Conservation (phyloP, 2,329 filamentous ascomycete genomes). For the Exophiala oligosperma region DNA sequence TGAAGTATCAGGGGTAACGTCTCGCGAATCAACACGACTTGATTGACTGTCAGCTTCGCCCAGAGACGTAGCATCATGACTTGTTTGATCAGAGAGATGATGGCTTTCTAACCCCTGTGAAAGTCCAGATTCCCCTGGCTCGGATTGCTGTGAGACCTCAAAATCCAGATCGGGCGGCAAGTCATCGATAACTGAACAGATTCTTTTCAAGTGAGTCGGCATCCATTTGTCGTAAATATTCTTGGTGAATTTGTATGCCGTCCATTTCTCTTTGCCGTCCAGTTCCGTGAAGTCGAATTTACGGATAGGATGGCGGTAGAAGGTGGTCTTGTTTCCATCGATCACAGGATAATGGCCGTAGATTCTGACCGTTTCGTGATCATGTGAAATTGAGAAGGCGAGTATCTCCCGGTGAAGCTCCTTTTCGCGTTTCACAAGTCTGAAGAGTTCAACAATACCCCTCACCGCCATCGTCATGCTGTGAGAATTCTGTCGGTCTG, state of each 20-base stretch:
- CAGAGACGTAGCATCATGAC: too few species aligned
- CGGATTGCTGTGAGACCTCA: too few species aligned
- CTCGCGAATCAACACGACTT: too few species aligned
- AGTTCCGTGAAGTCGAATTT: too few species aligned
- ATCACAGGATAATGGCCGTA: conserved; percentile 46
- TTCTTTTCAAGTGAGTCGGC: conserved; percentile 37
- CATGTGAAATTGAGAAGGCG: conserved; percentile 46
- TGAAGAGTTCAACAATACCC: conserved; percentile 33
- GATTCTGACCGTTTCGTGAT: conserved; percentile 37
- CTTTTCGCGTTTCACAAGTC: conserved; percentile 28
- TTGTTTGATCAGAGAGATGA: too few species aligned
- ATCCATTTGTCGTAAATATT: conserved; percentile 40
- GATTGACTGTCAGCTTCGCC: too few species aligned
- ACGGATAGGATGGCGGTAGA: too few species aligned
- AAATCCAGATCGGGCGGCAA: too few species aligned
- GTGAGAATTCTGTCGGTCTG: conserved; percentile 34
- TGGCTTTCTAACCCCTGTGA: too few species aligned
- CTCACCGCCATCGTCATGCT: conserved; percentile 38
- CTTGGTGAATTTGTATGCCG: conserved; percentile 37
- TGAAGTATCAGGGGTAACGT: too few species aligned
- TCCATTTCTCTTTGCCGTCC: conserved; percentile 44
- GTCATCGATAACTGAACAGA: conserved; percentile 41
- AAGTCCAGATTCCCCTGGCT: too few species aligned
- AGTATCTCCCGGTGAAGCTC: conserved; percentile 45
- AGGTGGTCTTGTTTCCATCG: too few species aligned